Base-by-base conservation (phyloP, 257 asterid species). In the Capsicum chinense region DNA sequence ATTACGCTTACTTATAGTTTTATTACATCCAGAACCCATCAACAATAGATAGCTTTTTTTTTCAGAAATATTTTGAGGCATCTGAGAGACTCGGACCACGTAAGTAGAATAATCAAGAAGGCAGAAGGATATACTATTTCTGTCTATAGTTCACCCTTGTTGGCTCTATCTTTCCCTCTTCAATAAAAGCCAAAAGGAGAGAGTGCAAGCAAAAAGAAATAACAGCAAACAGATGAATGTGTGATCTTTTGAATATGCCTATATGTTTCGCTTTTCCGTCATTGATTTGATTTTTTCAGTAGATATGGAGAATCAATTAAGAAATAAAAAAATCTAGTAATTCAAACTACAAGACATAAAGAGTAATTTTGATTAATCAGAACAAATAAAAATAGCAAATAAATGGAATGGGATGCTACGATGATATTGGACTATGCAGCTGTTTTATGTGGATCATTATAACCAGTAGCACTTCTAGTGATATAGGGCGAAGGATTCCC, bases 21-120 rank as follows among this genome's bases (percentile, higher is more conserved):
- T 7, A 21, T 74, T 50, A 14, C 19, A 52, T 13, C 47, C 62
- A 13, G 81, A 50, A 4, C 47, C 62, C 62, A 52, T 74, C 60
- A 74, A 21, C 62, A 52, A 13, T 21, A 26, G 47, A 74, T 52
- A 52, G 62, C 14, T 33, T 74, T 13, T 74, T 74, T 50, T 26
- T 26, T 26, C 47, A 50, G 80, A 74, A 21, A 50, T 74, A 74
- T 50, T 19, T 74, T 74, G 62, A 52, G 62, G 63, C 81, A 50
- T 74, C 62, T 74, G 13, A 74, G 81, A 74, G 47, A 74, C 62
- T 21, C 21, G 10, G 21, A 74, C 80, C n/a, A 19, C 19, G 50
- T 6, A 74, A 50, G 80, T 73, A 74, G 21, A 52, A 6, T 52
- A 21, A 50, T 74, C 13, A 19, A 15, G 44, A 13, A 74, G 10